Evolutionary conservation across 2,329 filamentous ascomycete species (phyloP).

Genomic region (Ophiobolus disseminans): DNA sequence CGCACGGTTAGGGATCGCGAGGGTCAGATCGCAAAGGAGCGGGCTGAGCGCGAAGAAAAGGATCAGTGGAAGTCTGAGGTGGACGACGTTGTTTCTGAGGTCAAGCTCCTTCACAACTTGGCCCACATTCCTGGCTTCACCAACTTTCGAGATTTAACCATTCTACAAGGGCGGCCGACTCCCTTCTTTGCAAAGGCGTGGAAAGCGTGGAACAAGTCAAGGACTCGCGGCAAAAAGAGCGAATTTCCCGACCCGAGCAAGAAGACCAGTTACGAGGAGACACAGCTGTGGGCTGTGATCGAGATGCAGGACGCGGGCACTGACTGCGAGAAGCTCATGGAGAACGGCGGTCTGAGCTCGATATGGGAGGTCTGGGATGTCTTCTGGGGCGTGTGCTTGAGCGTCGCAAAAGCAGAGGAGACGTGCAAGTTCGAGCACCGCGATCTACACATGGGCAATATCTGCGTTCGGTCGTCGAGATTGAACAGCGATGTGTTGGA

Average conservation of each 20-base stretch:
- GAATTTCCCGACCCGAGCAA: constrained; percentile 64
- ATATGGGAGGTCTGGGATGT: constrained; percentile 65
- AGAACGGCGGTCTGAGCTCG: constrained; percentile 42
- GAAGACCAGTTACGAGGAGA: constrained; percentile 60
- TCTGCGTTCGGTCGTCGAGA: constrained; percentile 59
- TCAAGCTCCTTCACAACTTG: constrained; percentile 63
- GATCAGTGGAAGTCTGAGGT: constrained; percentile 52
- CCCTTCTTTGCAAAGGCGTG: constrained; percentile 57
- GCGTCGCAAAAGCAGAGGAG: constrained; percentile 67
- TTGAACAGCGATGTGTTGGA: constrained; percentile 32
- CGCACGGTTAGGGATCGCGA: constrained; percentile 57
- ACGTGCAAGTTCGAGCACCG: constrained; percentile 69
- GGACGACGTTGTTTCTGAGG: constrained; percentile 55
- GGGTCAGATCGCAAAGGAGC: constrained; percentile 41
- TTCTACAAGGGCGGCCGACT: constrained; percentile 65
- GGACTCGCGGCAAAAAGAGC: constrained; percentile 55
- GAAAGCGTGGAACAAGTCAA: constrained; percentile 52
- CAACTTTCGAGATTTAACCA: constrained; percentile 64
- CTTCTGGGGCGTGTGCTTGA: constrained; percentile 71
- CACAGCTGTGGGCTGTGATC: constrained; percentile 68
- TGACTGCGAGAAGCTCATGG: constrained; percentile 57
- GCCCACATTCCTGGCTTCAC: constrained; percentile 68
- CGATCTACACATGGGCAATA: constrained; percentile 71
- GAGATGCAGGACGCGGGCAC: constrained; percentile 71
- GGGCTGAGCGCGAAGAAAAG: constrained; percentile 46